phyloP scores from a whole-genome alignment of 2,329 filamentous ascomycete genomes.

The Raffaelea ambrosiae region DNA sequence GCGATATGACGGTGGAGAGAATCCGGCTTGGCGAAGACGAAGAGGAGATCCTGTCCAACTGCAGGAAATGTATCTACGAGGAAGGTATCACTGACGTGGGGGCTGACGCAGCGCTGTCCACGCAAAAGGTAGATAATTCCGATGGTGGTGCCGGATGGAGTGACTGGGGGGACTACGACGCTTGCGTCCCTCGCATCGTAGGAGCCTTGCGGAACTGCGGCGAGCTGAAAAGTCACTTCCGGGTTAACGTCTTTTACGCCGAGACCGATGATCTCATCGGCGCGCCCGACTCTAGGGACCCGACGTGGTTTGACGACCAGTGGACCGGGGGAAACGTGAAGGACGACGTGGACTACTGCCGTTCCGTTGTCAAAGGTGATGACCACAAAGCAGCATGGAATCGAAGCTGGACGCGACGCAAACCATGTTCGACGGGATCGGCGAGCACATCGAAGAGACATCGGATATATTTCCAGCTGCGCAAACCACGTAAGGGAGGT shows the following conservation, averaged over 20 bases:
- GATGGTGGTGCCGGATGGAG: constrained; percentile 15
- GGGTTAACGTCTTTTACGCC: constrained; percentile 19
- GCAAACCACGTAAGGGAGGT: no score
- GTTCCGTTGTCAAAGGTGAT: background rate
- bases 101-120: constrained; percentile 19
- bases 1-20: background rate
- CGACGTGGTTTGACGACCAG: background rate
- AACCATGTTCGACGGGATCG: background rate
- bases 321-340: background rate
- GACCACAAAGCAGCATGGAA: background rate
- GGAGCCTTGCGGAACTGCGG: constrained; percentile 14
- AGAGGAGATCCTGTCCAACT: constrained; percentile 10
- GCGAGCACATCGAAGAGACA: background rate
- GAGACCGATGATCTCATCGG: constrained; percentile 22
- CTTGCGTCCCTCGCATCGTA: constrained; percentile 17
- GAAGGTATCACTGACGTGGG: constrained; percentile 18
- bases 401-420: background rate
- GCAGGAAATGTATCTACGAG: constrained; percentile 16
- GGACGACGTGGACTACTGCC: background rate
- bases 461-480: no score
- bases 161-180: constrained; percentile 22
- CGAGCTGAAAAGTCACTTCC: background rate
- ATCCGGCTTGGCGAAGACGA: constrained; percentile 12
- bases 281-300: constrained; percentile 13
- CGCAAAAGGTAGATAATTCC: constrained; percentile 14